Evolutionary conservation across 2,329 filamentous ascomycete species (phyloP).

Genomic region (Fonsecaea monophora): DNA sequence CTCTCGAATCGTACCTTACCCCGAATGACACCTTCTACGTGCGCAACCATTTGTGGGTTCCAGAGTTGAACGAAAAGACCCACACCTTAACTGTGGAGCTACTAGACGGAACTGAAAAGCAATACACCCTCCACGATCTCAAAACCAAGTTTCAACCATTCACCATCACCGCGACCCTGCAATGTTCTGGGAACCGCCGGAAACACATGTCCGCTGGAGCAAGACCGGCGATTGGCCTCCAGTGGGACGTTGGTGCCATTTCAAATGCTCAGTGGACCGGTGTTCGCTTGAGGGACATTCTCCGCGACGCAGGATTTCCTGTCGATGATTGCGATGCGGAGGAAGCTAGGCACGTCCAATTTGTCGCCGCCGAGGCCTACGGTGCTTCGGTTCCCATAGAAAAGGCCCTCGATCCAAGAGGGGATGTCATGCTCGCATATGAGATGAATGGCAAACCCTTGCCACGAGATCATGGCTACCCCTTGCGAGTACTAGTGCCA

Average conservation of each 20-base stretch:
- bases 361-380: constrained; percentile 67
- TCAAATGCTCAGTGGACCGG: constrained; percentile 67
- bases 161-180: constrained; percentile 62
- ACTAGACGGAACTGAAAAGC: constrained; percentile 59
- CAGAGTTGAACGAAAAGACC: constrained; percentile 50
- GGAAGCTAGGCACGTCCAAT: constrained; percentile 60
- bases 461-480: constrained; percentile 70
- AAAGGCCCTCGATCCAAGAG: constrained; percentile 64
- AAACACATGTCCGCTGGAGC: constrained; percentile 63
- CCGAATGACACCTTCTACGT: constrained; percentile 65
- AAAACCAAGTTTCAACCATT: constrained; percentile 57
- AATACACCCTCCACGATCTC: constrained; percentile 63
- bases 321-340: constrained; percentile 47
- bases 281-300: constrained; percentile 62
- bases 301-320: constrained; percentile 62
- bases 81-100: constrained; percentile 63
- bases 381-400: constrained; percentile 64
- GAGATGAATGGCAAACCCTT: constrained; percentile 71
- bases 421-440: constrained; percentile 69
- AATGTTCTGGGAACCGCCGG: constrained; percentile 68
- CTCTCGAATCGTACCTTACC: constrained; percentile 61
- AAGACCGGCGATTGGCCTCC: constrained; percentile 62
- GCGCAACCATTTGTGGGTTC: constrained; percentile 70
- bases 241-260: constrained; percentile 67
- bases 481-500: constrained; percentile 67